Conservation (phyloP, 1,139 yeast genomes). For the Candida smagusa region DNA sequence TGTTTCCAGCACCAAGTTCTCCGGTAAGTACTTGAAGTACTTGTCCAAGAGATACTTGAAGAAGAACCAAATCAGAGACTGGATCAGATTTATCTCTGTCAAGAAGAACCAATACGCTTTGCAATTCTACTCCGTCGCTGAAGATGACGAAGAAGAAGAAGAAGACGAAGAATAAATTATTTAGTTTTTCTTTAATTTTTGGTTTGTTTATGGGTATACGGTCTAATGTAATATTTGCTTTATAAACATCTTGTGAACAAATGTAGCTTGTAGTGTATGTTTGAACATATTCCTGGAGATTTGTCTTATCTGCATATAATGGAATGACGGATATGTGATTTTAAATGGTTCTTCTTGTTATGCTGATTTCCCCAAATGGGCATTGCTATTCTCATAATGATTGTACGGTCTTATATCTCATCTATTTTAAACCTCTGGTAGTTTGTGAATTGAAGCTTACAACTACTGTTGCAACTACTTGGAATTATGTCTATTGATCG, state of each 20-base stretch:
- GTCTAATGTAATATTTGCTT: background rate
- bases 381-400: no score
- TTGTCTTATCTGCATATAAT: no score
- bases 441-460: no score
- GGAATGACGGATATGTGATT: no score
- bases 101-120: slow-evolving; percentile 96
- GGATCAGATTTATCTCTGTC: slow-evolving; percentile 98
- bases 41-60: slow-evolving; percentile 99
- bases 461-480: no score
- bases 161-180: slow-evolving; percentile 25
- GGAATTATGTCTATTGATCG: no score
- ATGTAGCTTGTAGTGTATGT: no score
- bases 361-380: no score
- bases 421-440: no score
- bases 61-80: slow-evolving; percentile 99
- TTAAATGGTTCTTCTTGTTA: no score
- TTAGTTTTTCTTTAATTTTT: background rate
- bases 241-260: background rate
- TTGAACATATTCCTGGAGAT: no score
- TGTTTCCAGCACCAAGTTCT: slow-evolving; percentile 91
- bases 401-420: no score
- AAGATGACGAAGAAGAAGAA: slow-evolving; percentile 92
- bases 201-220: slow-evolving; percentile 1
- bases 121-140: slow-evolving; percentile 98
- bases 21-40: slow-evolving; percentile 99